These are phyloP conservation scores for Coemansia sp. DNA, from an alignment of 192 early-diverging fungal species.

Conservation along the genomic window DNA sequence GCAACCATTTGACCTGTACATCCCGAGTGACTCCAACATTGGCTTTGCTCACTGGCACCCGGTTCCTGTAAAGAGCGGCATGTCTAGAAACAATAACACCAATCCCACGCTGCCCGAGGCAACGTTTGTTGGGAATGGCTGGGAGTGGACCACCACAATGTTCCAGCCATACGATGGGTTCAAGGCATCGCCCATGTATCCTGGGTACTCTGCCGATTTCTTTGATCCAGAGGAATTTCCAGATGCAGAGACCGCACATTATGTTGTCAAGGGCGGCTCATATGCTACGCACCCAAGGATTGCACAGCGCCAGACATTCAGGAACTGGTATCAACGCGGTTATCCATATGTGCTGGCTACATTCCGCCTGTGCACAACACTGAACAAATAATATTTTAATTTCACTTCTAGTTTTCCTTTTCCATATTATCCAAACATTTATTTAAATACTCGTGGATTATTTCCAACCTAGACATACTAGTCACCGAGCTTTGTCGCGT, in stretches of 20 bases:
- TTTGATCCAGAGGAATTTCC: constrained; percentile 64
- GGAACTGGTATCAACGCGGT: constrained; percentile 89
- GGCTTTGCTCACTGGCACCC: constrained; percentile 74
- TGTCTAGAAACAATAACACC: not conserved
- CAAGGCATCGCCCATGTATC: constrained; percentile 66
- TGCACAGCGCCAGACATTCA: constrained; percentile 66
- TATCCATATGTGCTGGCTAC: constrained; percentile 84
- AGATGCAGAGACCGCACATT: constrained; percentile 61
- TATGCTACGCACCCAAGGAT: constrained; percentile 87
- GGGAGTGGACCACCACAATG: constrained; percentile 81
- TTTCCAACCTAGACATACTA: not conserved
- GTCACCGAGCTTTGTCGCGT: not conserved
- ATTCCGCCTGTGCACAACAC: constrained; percentile 60
- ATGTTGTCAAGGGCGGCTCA: constrained; percentile 76
- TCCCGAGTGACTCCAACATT: constrained; percentile 58
- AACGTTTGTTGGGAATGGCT: constrained; percentile 56
- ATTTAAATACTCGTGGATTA: no score
- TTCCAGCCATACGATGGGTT: constrained; percentile 66
- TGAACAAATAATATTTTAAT: not conserved
- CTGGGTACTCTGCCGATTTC: constrained; percentile 89
- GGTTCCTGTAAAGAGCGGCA: constrained; percentile 1
- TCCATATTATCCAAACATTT: no score
- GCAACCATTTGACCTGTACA: constrained; percentile 28
- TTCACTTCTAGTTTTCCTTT: no score
- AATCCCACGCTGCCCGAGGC: constrained; percentile 25